phyloP scores from a whole-genome alignment of 441 rosid genomes.

The Pelargonium fulgidum region DNA sequence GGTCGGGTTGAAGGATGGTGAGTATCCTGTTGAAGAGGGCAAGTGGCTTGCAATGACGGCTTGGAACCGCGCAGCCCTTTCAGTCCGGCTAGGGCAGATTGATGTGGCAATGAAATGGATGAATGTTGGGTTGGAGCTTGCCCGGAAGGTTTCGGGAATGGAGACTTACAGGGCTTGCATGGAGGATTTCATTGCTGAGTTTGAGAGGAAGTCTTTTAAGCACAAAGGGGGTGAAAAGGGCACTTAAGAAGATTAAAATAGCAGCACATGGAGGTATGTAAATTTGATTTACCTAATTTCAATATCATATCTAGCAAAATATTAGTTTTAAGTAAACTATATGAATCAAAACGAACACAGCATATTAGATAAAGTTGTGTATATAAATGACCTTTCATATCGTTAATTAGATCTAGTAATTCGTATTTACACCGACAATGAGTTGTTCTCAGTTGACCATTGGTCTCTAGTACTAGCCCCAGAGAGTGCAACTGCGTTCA shows the following conservation, averaged over 20 bases:
- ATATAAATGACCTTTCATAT: too few species aligned
- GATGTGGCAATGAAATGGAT: conserved; percentile 77
- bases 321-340: too few species aligned
- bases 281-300: too few species aligned
- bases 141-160: conserved; percentile 63
- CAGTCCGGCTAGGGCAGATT: conserved; percentile 55
- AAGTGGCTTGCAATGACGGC: conserved; percentile 93
- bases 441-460: too few species aligned
- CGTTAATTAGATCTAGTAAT: too few species aligned
- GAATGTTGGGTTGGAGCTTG: conserved; percentile 56
- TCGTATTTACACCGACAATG: too few species aligned
- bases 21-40: conserved; percentile 80
- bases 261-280: neutral
- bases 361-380: too few species aligned
- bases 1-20: conserved; percentile 82
- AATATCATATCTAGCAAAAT: too few species aligned
- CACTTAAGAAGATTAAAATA: neutral
- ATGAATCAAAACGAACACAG: too few species aligned
- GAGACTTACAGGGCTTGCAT: conserved; percentile 69
- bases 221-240: conserved; percentile 20
- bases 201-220: conserved; percentile 35
- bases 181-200: conserved; percentile 60
- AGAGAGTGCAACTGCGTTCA: too few species aligned
- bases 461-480: too few species aligned
- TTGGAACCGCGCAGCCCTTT: conserved; percentile 82